These are phyloP conservation scores for Rosa multiflora DNA, from an alignment of 306 rosid species.

Conservation along the genomic window DNA sequence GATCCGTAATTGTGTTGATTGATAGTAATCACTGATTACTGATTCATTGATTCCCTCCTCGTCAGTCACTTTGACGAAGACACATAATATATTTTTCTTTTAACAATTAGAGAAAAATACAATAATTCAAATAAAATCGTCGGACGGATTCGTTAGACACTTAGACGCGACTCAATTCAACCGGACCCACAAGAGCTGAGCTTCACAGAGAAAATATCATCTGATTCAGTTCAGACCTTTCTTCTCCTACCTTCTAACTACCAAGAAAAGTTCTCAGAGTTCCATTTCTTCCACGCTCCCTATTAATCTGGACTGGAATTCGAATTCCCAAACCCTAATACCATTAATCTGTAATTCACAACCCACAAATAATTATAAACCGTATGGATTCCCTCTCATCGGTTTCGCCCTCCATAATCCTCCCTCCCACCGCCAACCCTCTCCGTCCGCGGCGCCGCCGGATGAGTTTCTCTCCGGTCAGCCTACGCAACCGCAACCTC, in stretches of 20 bases:
- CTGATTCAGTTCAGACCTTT: background rate
- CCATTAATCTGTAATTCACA: background rate
- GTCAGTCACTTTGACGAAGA: no score
- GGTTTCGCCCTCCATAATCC: slow-evolving; percentile 61
- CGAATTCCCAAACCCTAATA: background rate
- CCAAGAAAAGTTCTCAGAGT: background rate
- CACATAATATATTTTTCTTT: no score
- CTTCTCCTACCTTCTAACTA: background rate
- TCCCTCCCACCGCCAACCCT: slow-evolving; percentile 51
- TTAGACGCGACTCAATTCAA: background rate
- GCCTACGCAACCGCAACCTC: slow-evolving; percentile 20
- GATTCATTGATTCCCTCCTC: no score
- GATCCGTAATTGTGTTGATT: no score
- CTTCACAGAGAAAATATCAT: background rate
- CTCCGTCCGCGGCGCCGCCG: slow-evolving; percentile 41
- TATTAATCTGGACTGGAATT: background rate
- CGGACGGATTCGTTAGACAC: background rate
- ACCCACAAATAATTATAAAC: background rate
- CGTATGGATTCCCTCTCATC: slow-evolving; percentile 85
- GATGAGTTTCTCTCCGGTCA: slow-evolving; percentile 25
- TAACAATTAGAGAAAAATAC: background rate
- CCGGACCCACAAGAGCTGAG: background rate
- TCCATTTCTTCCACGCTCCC: slow-evolving; percentile 4
- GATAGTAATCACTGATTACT: no score
- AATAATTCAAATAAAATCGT: background rate